Percentiles rank a stretch among this genome's conserved stretches.
Conservation (phyloP, 495 filamentous ascomycete genomes). For the Neurospora sp. region DNA sequence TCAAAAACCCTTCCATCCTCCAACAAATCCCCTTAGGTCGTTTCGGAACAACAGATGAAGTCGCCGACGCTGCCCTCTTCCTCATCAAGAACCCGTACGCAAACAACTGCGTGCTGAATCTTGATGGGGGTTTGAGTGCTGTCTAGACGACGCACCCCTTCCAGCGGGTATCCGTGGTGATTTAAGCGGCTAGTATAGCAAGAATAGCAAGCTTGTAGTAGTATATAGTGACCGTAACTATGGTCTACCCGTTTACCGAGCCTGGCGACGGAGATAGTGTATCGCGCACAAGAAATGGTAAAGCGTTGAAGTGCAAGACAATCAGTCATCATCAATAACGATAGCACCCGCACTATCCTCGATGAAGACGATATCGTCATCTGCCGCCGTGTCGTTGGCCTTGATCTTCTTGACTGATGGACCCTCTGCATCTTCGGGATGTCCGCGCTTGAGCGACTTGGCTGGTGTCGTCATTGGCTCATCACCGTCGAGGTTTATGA, state of each 20-base stretch:
- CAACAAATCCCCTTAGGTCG: slow-evolving; percentile 53
- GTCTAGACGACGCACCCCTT: slow-evolving; percentile 25
- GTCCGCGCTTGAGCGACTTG: slow-evolving; percentile 21
- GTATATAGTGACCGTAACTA: not conserved
- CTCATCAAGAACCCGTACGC: slow-evolving; percentile 69
- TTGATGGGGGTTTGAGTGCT: slow-evolving; percentile 77
- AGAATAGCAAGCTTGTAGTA: not conserved
- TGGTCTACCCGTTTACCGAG: not conserved
- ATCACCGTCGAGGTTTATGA: not conserved
- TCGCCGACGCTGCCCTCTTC: slow-evolving; percentile 74
- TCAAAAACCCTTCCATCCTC: slow-evolving; percentile 20
- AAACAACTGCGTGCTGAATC: slow-evolving; percentile 73
- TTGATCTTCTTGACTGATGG: slow-evolving; percentile 34
- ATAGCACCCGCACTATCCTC: slow-evolving; percentile 53
- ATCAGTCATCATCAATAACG: slow-evolving; percentile 46
- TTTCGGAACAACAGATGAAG: slow-evolving; percentile 56
- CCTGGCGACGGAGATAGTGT: not conserved
- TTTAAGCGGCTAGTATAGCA: not conserved
- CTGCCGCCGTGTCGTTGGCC: slow-evolving; percentile 14
- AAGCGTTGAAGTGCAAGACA: not conserved
- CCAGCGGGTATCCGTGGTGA: not conserved
- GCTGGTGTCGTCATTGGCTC: slow-evolving; percentile 13
- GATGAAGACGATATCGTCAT: slow-evolving; percentile 43
- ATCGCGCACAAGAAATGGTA: not conserved
- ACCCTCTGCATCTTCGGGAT: slow-evolving; percentile 18